phyloP scores from a whole-genome alignment of 345 rosid species.

The Rhodamnia rubescens region DNA sequence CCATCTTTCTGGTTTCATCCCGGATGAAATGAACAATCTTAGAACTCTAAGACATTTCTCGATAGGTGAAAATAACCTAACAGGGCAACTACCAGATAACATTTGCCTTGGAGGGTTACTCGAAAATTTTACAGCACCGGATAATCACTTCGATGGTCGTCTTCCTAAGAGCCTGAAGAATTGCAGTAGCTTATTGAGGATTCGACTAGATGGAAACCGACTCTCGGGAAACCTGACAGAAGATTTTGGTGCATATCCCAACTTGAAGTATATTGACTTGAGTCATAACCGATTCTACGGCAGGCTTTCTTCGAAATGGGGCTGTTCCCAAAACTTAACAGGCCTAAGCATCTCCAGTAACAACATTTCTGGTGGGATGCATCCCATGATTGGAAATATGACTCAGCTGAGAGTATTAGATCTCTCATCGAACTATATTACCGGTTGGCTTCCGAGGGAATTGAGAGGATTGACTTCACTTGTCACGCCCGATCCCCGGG shows the following conservation, averaged over 20 bases:
- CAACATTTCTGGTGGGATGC: not conserved
- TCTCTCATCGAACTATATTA: not conserved
- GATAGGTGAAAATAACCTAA: not conserved
- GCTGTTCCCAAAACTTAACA: not conserved
- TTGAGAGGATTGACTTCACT: not conserved
- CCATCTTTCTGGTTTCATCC: not conserved
- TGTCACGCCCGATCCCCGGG: no score
- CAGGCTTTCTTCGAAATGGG: not conserved
- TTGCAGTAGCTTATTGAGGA: constrained; percentile 8
- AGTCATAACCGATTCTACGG: not conserved
- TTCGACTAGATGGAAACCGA: constrained; percentile 12
- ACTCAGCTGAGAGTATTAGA: not conserved
- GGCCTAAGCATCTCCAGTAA: not conserved
- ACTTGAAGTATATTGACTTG: not conserved
- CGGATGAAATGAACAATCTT: not conserved
- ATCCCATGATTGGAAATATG: not conserved
- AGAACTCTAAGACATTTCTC: not conserved
- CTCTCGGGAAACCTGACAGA: constrained; percentile 14
- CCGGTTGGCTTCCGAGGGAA: not conserved
- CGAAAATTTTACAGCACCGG: not conserved
- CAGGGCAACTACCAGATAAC: not conserved
- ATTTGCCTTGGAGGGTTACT: not conserved
- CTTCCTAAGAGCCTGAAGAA: constrained; percentile 6
- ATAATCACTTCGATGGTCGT: constrained; percentile 6
- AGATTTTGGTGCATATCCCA: not conserved